A percentile compares a stretch with the other conserved stretches of the same genome.
Conservation (phyloP, 108 stramenopile genomes). For the Epithemia pelagica region DNA sequence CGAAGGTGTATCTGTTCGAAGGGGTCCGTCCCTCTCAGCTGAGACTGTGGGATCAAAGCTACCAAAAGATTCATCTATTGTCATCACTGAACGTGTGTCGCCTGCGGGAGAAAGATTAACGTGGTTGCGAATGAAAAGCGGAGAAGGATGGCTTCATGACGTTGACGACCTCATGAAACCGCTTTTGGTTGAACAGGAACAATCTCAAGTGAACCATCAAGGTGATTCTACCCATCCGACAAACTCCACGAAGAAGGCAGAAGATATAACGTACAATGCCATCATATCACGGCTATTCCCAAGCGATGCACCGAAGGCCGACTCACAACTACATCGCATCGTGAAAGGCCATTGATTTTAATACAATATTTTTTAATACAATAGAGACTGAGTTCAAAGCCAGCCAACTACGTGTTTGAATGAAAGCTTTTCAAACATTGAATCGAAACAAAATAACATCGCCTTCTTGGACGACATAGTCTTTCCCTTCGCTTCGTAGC, state of each 20-base stretch:
- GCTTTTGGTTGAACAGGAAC: conserved; percentile 50
- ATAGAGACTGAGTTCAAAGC: too few relatives aligned
- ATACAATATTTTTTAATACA: too few relatives aligned
- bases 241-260: conserved; percentile 12
- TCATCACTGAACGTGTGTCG: conserved; percentile 65
- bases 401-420: too few relatives aligned
- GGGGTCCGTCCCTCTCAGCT: conserved; percentile 63
- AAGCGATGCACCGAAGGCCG: conserved; percentile 9
- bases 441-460: conserved; percentile 98
- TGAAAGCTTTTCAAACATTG: too few relatives aligned
- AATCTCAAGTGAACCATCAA: too few relatives aligned
- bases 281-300: conserved; percentile 51
- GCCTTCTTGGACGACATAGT: conserved; percentile 96
- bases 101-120: conserved; percentile 31
- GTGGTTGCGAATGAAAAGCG: conserved; percentile 72
- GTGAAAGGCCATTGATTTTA: not conserved
- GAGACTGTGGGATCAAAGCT: conserved; percentile 34
- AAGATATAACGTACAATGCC: conserved; percentile 50
- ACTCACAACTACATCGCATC: not conserved
- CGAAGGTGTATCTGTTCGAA: conserved; percentile 39
- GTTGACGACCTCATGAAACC: conserved; percentile 33
- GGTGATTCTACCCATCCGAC: conserved; percentile 19
- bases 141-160: conserved; percentile 65
- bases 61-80: conserved; percentile 38
- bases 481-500: conserved; percentile 95